A percentile compares a stretch with the other conserved stretches of the same genome.
These are phyloP conservation scores for Orbilia ellipsospora DNA, from an alignment of 2,329 filamentous ascomycete species.

Conservation along the genomic window DNA sequence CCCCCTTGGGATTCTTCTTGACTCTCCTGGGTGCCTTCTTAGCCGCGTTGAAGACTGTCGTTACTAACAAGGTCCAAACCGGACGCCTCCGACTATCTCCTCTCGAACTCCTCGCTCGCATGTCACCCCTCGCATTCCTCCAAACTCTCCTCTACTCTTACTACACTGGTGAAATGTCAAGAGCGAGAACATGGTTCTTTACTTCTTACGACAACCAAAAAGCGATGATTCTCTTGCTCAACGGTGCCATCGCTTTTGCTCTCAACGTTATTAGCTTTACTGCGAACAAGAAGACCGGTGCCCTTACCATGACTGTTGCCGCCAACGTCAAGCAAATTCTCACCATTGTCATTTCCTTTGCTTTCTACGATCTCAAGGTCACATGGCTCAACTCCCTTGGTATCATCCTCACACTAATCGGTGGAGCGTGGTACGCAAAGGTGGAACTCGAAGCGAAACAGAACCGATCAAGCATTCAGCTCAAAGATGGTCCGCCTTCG, in stretches of 20 bases:
- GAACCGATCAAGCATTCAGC: slow-evolving; percentile 39
- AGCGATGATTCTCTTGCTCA: slow-evolving; percentile 64
- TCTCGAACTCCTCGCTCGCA: slow-evolving; percentile 72
- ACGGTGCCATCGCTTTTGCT: slow-evolving; percentile 69
- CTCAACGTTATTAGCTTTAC: slow-evolving; percentile 71
- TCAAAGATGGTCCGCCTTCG: slow-evolving; percentile 41
- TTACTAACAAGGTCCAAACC: slow-evolving; percentile 74
- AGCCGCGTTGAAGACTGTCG: slow-evolving; percentile 71
- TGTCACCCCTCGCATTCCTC: slow-evolving; percentile 73
- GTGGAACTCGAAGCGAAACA: slow-evolving; percentile 64
- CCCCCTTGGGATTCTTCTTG: slow-evolving; percentile 69
- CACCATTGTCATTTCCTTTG: slow-evolving; percentile 69
- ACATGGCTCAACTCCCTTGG: slow-evolving; percentile 69
- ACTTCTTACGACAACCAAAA: slow-evolving; percentile 51
- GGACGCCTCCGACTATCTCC: slow-evolving; percentile 70
- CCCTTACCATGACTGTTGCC: slow-evolving; percentile 71
- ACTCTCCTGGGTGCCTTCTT: slow-evolving; percentile 69
- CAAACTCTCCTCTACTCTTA: slow-evolving; percentile 72
- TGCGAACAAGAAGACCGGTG: slow-evolving; percentile 70
- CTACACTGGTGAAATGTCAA: slow-evolving; percentile 71
- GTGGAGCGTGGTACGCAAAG: slow-evolving; percentile 70
- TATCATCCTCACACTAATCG: slow-evolving; percentile 66
- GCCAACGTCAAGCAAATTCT: slow-evolving; percentile 71
- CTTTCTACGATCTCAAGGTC: slow-evolving; percentile 67
- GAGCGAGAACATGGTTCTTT: slow-evolving; percentile 55